A percentile compares a stretch with the other conserved stretches of the same genome.
These are phyloP conservation scores for Rhodotorula mucilaginosa DNA, from an alignment of 1,284 basidiomycete species.

Conservation along the genomic window DNA sequence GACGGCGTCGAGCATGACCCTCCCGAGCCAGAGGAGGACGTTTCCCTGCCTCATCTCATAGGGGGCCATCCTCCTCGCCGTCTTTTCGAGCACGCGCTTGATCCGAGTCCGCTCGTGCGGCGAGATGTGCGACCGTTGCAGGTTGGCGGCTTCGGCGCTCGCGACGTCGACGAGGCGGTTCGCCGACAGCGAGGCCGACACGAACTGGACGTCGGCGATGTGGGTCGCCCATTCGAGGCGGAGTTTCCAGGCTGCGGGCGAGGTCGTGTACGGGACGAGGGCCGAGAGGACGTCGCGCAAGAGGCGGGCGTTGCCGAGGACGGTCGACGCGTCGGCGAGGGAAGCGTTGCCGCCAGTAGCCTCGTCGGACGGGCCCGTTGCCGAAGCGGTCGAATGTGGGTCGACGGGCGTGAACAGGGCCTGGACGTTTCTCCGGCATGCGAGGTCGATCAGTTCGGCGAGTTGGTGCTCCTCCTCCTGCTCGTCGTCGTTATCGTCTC, in stretches of 20 bases:
- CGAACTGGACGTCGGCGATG: conserved; percentile 38
- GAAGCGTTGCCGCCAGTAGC: conserved; percentile 8
- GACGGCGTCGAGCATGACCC: conserved; percentile 36
- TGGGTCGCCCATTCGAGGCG: conserved; percentile 38
- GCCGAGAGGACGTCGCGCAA: conserved; percentile 30
- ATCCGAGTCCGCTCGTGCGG: conserved; percentile 16
- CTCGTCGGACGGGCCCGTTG: neutral
- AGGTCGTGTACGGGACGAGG: conserved; percentile 31
- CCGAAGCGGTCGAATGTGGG: conserved; percentile 6
- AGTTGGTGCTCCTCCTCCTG: conserved; percentile 12
- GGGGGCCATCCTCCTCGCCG: conserved; percentile 29
- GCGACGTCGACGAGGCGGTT: conserved; percentile 35
- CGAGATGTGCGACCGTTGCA: conserved; percentile 18
- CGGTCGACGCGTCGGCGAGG: conserved; percentile 25
- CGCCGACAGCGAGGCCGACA: conserved; percentile 32
- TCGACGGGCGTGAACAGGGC: conserved; percentile 41
- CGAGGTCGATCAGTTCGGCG: conserved; percentile 37
- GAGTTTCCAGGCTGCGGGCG: conserved; percentile 21
- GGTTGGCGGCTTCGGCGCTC: conserved; percentile 17
- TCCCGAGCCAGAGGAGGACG: conserved; percentile 28
- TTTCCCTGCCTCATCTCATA: conserved; percentile 36
- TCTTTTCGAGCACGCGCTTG: conserved; percentile 30
- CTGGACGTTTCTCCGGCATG: conserved; percentile 37
- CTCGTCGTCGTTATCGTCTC: conserved; percentile 7
- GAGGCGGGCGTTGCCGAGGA: conserved; percentile 37